These are phyloP conservation scores for Suillus ampliporus DNA, from an alignment of 768 basidiomycete genomes.

Conservation along the genomic window DNA sequence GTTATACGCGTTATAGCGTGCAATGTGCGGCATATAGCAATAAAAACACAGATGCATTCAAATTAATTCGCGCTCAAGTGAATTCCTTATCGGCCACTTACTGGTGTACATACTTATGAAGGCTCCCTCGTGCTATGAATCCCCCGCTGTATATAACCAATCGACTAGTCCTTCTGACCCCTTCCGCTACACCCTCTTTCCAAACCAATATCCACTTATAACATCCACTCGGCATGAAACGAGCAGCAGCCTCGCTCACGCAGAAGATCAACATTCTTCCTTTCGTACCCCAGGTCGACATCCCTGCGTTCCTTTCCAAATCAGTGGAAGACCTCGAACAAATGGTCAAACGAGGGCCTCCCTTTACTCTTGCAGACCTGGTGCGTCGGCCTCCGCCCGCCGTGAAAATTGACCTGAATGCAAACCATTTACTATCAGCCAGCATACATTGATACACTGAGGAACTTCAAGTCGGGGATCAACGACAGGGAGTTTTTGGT, in stretches of 20 bases:
- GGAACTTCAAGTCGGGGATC: constrained; percentile 45
- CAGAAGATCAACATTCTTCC: neutral
- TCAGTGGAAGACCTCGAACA: constrained; percentile 36
- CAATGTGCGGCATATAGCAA: neutral
- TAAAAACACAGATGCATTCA: neutral
- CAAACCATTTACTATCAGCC: constrained; percentile 39
- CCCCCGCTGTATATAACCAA: too few relatives aligned
- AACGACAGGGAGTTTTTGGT: constrained; percentile 70
- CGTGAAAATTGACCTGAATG: neutral
- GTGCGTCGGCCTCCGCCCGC: constrained; percentile 24
- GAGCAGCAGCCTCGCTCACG: neutral
- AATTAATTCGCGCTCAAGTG: neutral
- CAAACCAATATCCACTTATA: neutral
- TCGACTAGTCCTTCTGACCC: neutral
- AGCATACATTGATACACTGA: constrained; percentile 54
- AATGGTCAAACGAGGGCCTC: constrained; percentile 31
- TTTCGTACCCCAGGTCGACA: neutral
- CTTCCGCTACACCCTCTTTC: neutral
- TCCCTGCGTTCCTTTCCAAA: constrained; percentile 11
- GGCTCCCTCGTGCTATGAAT: neutral
- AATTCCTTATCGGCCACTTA: too few relatives aligned
- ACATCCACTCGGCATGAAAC: neutral
- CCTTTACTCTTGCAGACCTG: constrained; percentile 31
- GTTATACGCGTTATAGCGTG: too few relatives aligned
- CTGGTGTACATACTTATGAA: neutral